A percentile compares a stretch with the other conserved stretches of the same genome.
Evolutionary conservation across 2,329 filamentous ascomycete genomes (phyloP).

Genomic region (Anthostomella pinea): DNA sequence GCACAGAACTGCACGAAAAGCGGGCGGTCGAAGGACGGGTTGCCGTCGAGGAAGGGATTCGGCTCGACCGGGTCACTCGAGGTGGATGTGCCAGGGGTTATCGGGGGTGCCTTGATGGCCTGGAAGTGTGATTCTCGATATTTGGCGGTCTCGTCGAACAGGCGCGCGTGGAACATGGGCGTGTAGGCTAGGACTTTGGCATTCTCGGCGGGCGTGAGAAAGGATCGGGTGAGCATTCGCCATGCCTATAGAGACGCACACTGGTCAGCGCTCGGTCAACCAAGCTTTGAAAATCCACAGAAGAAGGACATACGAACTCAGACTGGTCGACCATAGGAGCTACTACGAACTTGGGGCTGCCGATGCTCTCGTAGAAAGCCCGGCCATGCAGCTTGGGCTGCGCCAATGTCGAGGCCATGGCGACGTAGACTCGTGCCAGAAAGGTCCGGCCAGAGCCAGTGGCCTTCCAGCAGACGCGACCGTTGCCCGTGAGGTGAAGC

Average conservation of each 20-base stretch:
- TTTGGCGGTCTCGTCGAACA: constrained; percentile 73
- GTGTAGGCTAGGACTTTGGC: constrained; percentile 79
- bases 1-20: constrained; percentile 97
- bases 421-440: constrained; percentile 13
- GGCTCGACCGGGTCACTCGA: constrained; percentile 29
- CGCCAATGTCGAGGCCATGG: constrained; percentile 28
- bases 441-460: constrained; percentile 18
- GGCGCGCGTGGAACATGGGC: constrained; percentile 91
- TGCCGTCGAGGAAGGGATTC: constrained; percentile 73
- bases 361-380: constrained; percentile 92
- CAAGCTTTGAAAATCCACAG: background rate
- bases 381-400: constrained; percentile 70
- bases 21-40: constrained; percentile 78
- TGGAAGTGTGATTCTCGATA: constrained; percentile 84
- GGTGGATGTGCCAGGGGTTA: constrained; percentile 8
- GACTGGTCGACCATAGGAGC: constrained; percentile 99
- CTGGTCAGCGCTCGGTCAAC: constrained; percentile 12
- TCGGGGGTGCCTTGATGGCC: constrained; percentile 43
- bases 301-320: constrained; percentile 71
- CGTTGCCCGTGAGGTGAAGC: background rate
- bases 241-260: constrained; percentile 64
- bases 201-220: constrained; percentile 66
- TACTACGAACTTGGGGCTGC: constrained; percentile 83
- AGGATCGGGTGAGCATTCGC: constrained; percentile 94
- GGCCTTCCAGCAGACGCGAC: constrained; percentile 13